Evolutionary conservation across 2,329 filamentous ascomycete genomes (phyloP), one percentile per base, ranked within the genome.

Genomic region (Botrytis hyacinthi): DNA sequence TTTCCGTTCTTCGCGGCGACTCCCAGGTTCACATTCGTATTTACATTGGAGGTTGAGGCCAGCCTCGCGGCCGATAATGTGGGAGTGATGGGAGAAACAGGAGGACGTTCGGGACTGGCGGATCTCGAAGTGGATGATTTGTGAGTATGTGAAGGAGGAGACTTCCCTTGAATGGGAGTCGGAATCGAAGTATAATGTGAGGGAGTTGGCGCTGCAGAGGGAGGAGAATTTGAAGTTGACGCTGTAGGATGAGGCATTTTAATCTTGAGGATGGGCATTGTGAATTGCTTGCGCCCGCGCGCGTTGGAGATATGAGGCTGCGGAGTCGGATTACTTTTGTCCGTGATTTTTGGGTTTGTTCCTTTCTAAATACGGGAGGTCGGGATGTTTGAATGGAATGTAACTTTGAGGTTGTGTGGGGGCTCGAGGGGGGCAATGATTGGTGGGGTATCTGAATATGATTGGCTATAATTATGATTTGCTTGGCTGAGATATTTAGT

Each of bases 71-170:
- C 54, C 42, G 72, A 69, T 22, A 78, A 73, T 6, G 77, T 78
- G 10, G 80, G 80, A 48, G 80, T 80, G 57, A 81, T 79, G 18
- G 80, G 80, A 4, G 79, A 81, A 67, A 78, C 79, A 1, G 80
- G 78, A 51, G 80, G 80, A 0, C 73, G 79, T 3, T 73, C 70
- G 20, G 80, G 79, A 14, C 79, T 80, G 48, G 77, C 75, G 12
- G 77, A 78, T n/a, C 65, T 67, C 37, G 65, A 67, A 54, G n/a
- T 40, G n/a, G 46, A 46, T 26, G 65, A 67, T 29, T 35, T 40
- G 6, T 26, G 35, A 22, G 46, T 67, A 40, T 40, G 46, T 14
- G 46, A 51, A 18, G 29, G 65, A 40, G 46, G 65, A 12, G 46
- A 51, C n/a, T 46, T 20, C 20, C 42, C 14, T 32, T 26, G 63